Evolutionary conservation across 83 land plant genomes (phyloP).

Genomic region (Diphasiastrum complanatum): DNA sequence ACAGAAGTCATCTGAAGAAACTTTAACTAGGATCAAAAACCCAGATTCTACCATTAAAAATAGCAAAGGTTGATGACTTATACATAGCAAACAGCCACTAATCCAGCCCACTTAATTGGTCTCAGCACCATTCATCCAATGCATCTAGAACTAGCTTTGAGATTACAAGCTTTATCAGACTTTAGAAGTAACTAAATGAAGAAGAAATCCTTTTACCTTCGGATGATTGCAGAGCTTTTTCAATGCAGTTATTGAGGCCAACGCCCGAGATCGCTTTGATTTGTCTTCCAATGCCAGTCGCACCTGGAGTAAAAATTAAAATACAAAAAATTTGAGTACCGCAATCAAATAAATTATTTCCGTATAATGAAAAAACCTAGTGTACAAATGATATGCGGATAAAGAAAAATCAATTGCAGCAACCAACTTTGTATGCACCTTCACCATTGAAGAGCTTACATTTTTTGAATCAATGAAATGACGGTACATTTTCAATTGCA

Average conservation of each 20-base stretch:
- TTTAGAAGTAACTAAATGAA: not conserved
- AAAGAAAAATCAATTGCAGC: not conserved
- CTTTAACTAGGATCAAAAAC: too few species aligned
- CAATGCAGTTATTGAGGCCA: slow-evolving; percentile 93
- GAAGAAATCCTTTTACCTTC: slow-evolving; percentile 51
- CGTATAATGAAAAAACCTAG: not conserved
- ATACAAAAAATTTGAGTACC: not conserved
- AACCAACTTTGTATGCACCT: not conserved
- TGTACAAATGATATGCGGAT: not conserved
- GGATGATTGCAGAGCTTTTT: slow-evolving; percentile 98
- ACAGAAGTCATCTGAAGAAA: too few species aligned
- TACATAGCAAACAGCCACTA: too few species aligned
- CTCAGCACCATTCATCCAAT: too few species aligned
- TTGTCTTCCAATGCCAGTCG: slow-evolving; percentile 66
- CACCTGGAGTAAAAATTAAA: slow-evolving; percentile 38
- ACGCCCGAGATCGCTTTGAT: slow-evolving; percentile 61
- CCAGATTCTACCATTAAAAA: too few species aligned
- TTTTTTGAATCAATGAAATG: slow-evolving; percentile 94
- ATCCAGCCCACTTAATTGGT: too few species aligned
- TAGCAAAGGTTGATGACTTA: too few species aligned
- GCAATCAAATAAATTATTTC: not conserved
- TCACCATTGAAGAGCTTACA: slow-evolving; percentile 55
- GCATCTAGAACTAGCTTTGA: too few species aligned
- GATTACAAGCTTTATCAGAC: too few species aligned
- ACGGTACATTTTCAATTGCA: slow-evolving; percentile 65